These are phyloP conservation scores for Radiomyces spectabilis DNA, from an alignment of 192 early-diverging fungal genomes.

Conservation along the genomic window DNA sequence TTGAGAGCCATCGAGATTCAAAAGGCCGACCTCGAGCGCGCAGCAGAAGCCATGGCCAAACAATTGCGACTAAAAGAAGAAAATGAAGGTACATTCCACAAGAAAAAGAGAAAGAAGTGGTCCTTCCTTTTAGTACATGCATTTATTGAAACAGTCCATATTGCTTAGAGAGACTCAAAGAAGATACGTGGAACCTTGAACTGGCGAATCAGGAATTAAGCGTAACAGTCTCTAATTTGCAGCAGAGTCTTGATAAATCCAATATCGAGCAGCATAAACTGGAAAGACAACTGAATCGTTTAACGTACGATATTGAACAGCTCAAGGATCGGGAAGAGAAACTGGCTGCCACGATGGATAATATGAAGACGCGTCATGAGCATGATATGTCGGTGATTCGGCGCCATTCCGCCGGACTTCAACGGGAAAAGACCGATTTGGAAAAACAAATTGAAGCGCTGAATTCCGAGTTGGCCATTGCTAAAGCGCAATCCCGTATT, in stretches of 20 bases:
- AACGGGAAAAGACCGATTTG: constrained; percentile 52
- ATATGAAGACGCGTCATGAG: constrained; percentile 47
- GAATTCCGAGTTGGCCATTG: constrained; percentile 30
- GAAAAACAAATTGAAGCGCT: constrained; percentile 48
- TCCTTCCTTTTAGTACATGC: background rate
- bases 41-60: constrained; percentile 7
- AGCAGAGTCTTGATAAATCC: constrained; percentile 11
- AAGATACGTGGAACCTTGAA: constrained; percentile 27
- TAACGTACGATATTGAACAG: constrained; percentile 20
- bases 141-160: too few species aligned
- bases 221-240: constrained; percentile 12
- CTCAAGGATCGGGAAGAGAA: constrained; percentile 49
- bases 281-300: constrained; percentile 2
- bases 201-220: constrained; percentile 23
- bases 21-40: constrained; percentile 10
- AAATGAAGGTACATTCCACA: constrained; percentile 14
- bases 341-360: constrained; percentile 29
- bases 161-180: constrained; percentile 19
- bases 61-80: constrained; percentile 18
- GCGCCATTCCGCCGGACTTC: constrained; percentile 37
- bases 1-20: constrained; percentile 10
- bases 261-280: constrained; percentile 14
- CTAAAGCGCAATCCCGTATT: background rate
- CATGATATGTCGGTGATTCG: constrained; percentile 49
- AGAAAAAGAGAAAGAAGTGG: background rate